These are phyloP conservation scores for Didymosphaeria variabile DNA, from an alignment of 2,329 filamentous ascomycete species.

Conservation along the genomic window DNA sequence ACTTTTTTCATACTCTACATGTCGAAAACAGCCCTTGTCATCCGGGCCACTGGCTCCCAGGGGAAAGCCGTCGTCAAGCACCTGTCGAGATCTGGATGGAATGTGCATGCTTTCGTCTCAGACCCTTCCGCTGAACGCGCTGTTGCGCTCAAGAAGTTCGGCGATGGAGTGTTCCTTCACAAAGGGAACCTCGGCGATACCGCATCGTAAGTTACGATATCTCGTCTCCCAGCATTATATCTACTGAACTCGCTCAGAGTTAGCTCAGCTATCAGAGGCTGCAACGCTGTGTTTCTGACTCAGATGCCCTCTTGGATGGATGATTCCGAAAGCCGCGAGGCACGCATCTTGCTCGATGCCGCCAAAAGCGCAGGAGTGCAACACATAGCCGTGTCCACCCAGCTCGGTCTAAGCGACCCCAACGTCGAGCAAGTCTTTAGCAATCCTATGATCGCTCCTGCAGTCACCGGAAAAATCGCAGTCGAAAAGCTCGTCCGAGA, in stretches of 20 bases:
- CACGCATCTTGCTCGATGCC: constrained; percentile 28
- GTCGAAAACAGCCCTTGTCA: constrained; percentile 29
- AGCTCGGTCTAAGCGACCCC: constrained; percentile 26
- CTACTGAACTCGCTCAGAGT: constrained; percentile 21
- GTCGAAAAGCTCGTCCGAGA: constrained; percentile 50
- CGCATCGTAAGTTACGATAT: constrained; percentile 17
- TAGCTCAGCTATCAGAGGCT: constrained; percentile 38
- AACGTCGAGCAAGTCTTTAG: constrained; percentile 15
- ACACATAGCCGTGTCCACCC: constrained; percentile 41
- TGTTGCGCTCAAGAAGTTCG: constrained; percentile 36
- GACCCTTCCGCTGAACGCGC: constrained; percentile 36
- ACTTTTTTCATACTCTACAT: constrained; percentile 14
- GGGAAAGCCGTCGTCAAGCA: constrained; percentile 34
- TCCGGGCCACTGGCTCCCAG: constrained; percentile 33
- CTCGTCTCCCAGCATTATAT: not conserved
- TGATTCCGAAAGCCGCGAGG: constrained; percentile 29
- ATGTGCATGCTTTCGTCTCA: constrained; percentile 46
- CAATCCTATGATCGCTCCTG: constrained; percentile 20
- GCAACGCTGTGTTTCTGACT: constrained; percentile 37
- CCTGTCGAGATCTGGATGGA: constrained; percentile 35
- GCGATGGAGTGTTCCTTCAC: constrained; percentile 33
- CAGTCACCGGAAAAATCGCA: constrained; percentile 51
- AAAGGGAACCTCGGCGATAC: constrained; percentile 45
- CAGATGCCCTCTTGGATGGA: constrained; percentile 33
- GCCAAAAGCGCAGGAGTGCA: constrained; percentile 44